These are phyloP conservation scores for Turnera subulata DNA, from an alignment of 345 rosid species.

Conservation along the genomic window DNA sequence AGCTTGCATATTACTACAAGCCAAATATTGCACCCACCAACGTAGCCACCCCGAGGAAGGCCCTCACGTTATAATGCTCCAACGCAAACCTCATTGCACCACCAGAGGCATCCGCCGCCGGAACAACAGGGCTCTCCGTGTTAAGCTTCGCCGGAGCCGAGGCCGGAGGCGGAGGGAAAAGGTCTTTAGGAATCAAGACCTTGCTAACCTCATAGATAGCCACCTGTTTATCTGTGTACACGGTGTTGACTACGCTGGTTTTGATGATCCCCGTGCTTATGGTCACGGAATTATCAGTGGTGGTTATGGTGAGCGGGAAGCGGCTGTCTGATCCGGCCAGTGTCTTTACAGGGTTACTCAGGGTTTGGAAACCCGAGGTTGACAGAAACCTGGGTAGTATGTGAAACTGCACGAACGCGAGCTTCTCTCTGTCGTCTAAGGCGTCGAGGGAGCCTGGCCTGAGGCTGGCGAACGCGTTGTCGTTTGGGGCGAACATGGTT, in stretches of 20 bases:
- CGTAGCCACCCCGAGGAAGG: too few relatives aligned
- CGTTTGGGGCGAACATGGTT: conserved; percentile 22
- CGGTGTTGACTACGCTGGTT: conserved; percentile 11
- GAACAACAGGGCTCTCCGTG: conserved; percentile 1
- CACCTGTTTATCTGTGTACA: conserved; percentile 18
- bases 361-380: conserved; percentile 14
- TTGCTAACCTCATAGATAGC: conserved; percentile 19
- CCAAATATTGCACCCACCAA: too few relatives aligned
- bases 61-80: too few relatives aligned
- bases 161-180: conserved; percentile 18
- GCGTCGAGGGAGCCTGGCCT: conserved; percentile 6
- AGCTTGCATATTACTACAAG: too few relatives aligned
- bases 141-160: background rate
- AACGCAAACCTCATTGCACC: background rate
- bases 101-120: conserved; percentile 7
- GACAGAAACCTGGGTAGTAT: conserved; percentile 4
- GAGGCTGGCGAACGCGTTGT: conserved; percentile 15
- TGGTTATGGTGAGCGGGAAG: conserved; percentile 10
- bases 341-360: conserved; percentile 19
- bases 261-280: conserved; percentile 16
- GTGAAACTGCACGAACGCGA: conserved; percentile 19
- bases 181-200: conserved; percentile 15
- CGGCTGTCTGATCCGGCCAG: conserved; percentile 14
- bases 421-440: conserved; percentile 10
- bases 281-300: conserved; percentile 6